These are phyloP conservation scores for Hypericum androsaemum DNA, from an alignment of 345 rosid species.

Conservation along the genomic window DNA sequence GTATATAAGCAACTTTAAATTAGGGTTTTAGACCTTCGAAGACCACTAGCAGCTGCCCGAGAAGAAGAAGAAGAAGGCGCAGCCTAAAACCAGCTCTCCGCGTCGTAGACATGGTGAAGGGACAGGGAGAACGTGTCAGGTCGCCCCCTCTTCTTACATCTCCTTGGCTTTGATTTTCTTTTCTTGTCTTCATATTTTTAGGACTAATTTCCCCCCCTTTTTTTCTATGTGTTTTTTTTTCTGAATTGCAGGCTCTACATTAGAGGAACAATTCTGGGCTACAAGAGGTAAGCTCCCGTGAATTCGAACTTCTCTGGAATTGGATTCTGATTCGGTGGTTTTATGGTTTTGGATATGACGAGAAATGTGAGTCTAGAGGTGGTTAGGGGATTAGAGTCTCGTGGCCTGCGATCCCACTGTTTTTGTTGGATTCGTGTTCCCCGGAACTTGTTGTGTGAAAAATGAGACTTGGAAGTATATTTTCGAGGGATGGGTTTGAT, in stretches of 20 bases:
- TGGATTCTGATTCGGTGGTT: neutral
- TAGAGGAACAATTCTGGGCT: constrained; percentile 77
- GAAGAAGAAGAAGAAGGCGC: too few relatives aligned
- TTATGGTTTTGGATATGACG: neutral
- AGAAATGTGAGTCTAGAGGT: too few relatives aligned
- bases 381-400: too few relatives aligned
- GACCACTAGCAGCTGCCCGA: neutral
- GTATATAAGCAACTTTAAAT: too few relatives aligned
- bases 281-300: constrained; percentile 47
- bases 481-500: too few relatives aligned
- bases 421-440: too few relatives aligned
- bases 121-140: constrained; percentile 96
- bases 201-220: neutral
- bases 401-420: too few relatives aligned
- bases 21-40: too few relatives aligned
- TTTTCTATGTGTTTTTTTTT: neutral
- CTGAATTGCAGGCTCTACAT: constrained; percentile 55
- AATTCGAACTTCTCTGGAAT: neutral
- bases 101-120: constrained; percentile 61
- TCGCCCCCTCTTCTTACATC: constrained; percentile 14
- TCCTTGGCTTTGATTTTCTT: neutral
- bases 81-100: constrained; percentile 2
- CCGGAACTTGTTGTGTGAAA: too few relatives aligned
- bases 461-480: too few relatives aligned
- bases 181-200: neutral